Percentiles rank a stretch among this genome's conserved stretches.
phyloP scores from a whole-genome alignment of 495 filamentous ascomycete genomes.

The Penicillium silybi region DNA sequence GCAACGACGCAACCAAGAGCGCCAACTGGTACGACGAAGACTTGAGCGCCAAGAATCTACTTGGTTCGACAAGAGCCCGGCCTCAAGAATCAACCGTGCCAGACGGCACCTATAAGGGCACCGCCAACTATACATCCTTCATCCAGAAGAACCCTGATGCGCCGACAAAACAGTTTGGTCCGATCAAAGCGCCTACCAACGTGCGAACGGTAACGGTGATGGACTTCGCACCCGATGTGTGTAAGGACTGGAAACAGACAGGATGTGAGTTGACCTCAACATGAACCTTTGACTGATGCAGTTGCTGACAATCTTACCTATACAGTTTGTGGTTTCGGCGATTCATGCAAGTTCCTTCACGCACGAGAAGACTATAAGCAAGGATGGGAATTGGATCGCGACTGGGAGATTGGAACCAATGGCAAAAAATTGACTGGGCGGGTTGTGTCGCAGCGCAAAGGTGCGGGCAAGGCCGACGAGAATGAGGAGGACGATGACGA shows the following conservation, averaged over 20 bases:
- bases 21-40: slow-evolving; percentile 82
- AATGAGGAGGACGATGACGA: slow-evolving; percentile 60
- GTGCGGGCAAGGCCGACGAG: slow-evolving; percentile 40
- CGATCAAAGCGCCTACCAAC: slow-evolving; percentile 84
- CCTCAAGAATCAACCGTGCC: slow-evolving; percentile 22
- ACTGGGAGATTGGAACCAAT: slow-evolving; percentile 85
- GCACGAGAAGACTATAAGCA: slow-evolving; percentile 83
- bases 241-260: slow-evolving; percentile 92
- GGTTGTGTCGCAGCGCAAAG: slow-evolving; percentile 52
- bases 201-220: slow-evolving; percentile 86
- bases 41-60: slow-evolving; percentile 55
- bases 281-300: neutral
- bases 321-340: slow-evolving; percentile 57
- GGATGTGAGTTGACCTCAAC: slow-evolving; percentile 38
- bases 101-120: slow-evolving; percentile 76
- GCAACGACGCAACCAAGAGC: slow-evolving; percentile 88
- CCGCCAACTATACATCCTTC: slow-evolving; percentile 66
- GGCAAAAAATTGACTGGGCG: slow-evolving; percentile 64
- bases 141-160: slow-evolving; percentile 83
- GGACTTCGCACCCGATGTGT: slow-evolving; percentile 91
- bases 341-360: slow-evolving; percentile 86
- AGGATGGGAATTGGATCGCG: slow-evolving; percentile 91
- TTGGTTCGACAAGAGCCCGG: slow-evolving; percentile 56
- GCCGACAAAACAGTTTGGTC: slow-evolving; percentile 67
- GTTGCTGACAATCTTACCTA: neutral